Percentiles rank a stretch among this genome's conserved stretches.
These are phyloP conservation scores for Begonia masoniana DNA, from an alignment of 306 rosid species.

Conservation along the genomic window DNA sequence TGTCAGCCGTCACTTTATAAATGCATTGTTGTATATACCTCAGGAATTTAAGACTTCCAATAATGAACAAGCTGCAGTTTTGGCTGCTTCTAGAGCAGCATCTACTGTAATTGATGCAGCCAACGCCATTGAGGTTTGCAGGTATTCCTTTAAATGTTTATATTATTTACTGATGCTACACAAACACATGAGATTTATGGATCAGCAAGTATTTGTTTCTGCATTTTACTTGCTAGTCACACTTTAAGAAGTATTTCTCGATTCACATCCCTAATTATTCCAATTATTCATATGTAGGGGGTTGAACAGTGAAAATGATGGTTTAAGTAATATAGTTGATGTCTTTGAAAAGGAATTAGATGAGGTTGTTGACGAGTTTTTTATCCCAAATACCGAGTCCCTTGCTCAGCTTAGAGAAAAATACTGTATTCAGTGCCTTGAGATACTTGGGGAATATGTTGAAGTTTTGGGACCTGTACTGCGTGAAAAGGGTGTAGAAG, in stretches of 20 bases:
- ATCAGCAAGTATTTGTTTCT: no score
- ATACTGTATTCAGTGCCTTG: conserved; percentile 92
- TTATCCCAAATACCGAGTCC: conserved; percentile 52
- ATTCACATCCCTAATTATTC: conserved; percentile 6
- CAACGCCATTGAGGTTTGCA: conserved; percentile 68
- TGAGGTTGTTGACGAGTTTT: conserved; percentile 65
- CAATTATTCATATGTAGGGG: conserved; percentile 44
- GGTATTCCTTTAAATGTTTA: conserved; percentile 29
- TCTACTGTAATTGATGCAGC: conserved; percentile 92
- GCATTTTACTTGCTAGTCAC: no score
- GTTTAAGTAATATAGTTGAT: conserved; percentile 22
- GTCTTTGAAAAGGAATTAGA: conserved; percentile 27
- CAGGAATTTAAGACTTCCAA: conserved; percentile 60
- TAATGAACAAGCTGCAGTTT: conserved; percentile 68
- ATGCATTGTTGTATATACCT: not conserved
- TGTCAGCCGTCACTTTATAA: conserved; percentile 10
- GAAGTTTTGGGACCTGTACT: conserved; percentile 98
- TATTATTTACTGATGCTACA: conserved; percentile 1
- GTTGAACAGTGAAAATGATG: conserved; percentile 22
- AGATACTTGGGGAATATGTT: conserved; percentile 86
- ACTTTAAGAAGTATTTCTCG: not conserved
- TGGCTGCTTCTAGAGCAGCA: conserved; percentile 86
- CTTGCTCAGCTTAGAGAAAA: conserved; percentile 79
- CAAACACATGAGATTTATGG: no score
- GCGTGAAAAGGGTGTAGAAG: conserved; percentile 93